Conservation (phyloP, 148 eudicot genomes). For the Amaranthus palmeri region DNA sequence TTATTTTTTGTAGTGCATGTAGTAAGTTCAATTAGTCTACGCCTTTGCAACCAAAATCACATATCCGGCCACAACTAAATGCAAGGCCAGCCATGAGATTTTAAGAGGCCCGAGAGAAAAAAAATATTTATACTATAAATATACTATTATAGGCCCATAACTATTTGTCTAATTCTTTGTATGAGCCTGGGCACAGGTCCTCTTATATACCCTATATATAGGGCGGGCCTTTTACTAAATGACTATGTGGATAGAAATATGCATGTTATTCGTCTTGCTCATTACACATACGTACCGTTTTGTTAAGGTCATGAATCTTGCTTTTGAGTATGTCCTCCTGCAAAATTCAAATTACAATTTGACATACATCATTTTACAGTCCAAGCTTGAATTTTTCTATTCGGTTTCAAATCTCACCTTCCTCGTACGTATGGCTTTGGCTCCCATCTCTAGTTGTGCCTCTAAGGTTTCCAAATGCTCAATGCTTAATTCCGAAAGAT, state of each 20-base stretch:
- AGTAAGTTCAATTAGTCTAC: too few species aligned
- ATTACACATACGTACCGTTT: slow-evolving; percentile 20
- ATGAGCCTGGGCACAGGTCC: too few species aligned
- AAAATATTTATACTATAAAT: too few species aligned
- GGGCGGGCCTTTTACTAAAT: neutral
- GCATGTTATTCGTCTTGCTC: too few species aligned
- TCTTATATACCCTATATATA: too few species aligned
- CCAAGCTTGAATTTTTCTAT: neutral
- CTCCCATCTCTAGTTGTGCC: slow-evolving; percentile 23
- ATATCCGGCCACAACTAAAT: too few species aligned
- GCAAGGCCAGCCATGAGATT: too few species aligned
- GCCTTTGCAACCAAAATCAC: too few species aligned
- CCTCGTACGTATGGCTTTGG: slow-evolving; percentile 19
- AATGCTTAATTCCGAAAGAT: slow-evolving; percentile 20
- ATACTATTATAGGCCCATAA: too few species aligned
- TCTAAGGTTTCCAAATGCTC: slow-evolving; percentile 31
- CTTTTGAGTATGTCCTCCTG: slow-evolving; percentile 35
- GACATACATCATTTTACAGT: neutral
- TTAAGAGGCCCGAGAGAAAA: too few species aligned
- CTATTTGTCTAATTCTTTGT: neutral
- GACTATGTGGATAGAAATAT: neutral
- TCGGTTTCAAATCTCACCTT: slow-evolving; percentile 20
- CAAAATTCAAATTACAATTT: neutral
- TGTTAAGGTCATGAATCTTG: slow-evolving; percentile 31
- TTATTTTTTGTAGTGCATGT: too few species aligned